Percentiles rank a stretch among this genome's conserved stretches.
phyloP scores from a whole-genome alignment of 1,139 yeast species.

The Lodderomyces oxycetoniae region DNA sequence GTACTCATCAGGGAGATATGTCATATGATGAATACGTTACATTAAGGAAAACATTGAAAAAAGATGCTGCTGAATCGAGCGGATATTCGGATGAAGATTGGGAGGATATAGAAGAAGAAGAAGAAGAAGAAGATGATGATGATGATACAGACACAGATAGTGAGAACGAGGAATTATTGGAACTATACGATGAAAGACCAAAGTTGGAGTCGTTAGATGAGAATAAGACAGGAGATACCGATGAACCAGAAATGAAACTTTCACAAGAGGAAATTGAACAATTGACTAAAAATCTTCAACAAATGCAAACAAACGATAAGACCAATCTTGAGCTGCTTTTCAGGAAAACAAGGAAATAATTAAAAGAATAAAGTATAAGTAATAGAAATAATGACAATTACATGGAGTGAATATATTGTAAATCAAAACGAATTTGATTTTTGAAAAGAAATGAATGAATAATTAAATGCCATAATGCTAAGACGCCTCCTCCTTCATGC shows the following conservation, averaged over 20 bases:
- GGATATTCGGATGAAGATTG: slow-evolving; percentile 11
- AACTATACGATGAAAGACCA: slow-evolving; percentile 6
- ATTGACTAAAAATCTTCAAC: slow-evolving; percentile 8
- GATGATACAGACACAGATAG: slow-evolving; percentile 4
- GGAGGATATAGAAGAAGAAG: slow-evolving; percentile 9
- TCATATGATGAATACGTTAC: slow-evolving; percentile 14
- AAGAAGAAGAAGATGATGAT: slow-evolving; percentile 9
- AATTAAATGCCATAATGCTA: too few species aligned
- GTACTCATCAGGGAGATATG: slow-evolving; percentile 18
- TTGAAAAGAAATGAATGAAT: too few species aligned
- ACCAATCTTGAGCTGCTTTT: slow-evolving; percentile 8
- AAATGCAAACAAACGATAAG: slow-evolving; percentile 8
- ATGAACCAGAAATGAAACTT: slow-evolving; percentile 1
- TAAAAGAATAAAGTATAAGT: too few species aligned
- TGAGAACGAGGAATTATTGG: slow-evolving; percentile 5
- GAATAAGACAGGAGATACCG: slow-evolving; percentile 1
- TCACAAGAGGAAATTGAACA: slow-evolving; percentile 9
- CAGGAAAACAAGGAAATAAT: neutral
- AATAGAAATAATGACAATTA: too few species aligned
- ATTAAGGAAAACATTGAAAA: slow-evolving; percentile 10
- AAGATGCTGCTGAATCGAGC: too few species aligned
- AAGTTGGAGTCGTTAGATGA: slow-evolving; percentile 9
- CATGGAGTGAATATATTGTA: too few species aligned
- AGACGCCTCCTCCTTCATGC: too few species aligned
- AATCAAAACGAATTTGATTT: too few species aligned